Evolutionary conservation across 257 asterid species (phyloP).

Genomic region (Solanum verrucosum): DNA sequence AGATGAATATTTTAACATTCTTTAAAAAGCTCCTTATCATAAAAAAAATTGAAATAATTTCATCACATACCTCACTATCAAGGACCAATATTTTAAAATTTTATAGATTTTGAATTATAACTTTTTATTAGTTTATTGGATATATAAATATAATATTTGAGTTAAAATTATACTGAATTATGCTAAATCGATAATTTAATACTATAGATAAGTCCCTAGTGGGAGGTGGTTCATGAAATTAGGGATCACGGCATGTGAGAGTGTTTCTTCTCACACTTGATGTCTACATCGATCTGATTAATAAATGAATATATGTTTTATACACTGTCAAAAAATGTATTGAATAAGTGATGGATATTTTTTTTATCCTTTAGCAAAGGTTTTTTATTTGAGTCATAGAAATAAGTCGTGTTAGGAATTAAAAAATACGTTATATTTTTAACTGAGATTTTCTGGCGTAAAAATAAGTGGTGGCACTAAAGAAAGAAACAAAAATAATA

Average conservation of each 20-base stretch:
- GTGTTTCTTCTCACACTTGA: neutral
- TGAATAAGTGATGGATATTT: neutral
- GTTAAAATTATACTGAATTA: neutral
- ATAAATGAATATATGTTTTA: neutral
- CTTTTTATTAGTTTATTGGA: neutral
- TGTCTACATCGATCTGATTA: neutral
- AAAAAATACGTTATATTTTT: neutral
- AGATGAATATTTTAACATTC: neutral
- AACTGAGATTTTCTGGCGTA: neutral
- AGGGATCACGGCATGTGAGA: neutral
- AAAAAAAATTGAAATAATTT: neutral
- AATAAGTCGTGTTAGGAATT: neutral
- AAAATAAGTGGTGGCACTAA: neutral
- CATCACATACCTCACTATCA: neutral
- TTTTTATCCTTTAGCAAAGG: neutral
- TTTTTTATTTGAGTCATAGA: fast-evolving
- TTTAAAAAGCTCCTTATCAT: neutral
- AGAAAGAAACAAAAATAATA: neutral
- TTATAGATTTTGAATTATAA: neutral
- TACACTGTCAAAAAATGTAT: neutral
- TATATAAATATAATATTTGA: neutral
- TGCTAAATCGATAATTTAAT: neutral
- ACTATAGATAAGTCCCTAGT: neutral
- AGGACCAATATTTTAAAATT: neutral
- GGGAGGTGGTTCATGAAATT: neutral